Percentiles rank a stretch among this genome's conserved stretches.
phyloP scores from a whole-genome alignment of 352 stramenopile species.

The Globisporangium viniferum region DNA sequence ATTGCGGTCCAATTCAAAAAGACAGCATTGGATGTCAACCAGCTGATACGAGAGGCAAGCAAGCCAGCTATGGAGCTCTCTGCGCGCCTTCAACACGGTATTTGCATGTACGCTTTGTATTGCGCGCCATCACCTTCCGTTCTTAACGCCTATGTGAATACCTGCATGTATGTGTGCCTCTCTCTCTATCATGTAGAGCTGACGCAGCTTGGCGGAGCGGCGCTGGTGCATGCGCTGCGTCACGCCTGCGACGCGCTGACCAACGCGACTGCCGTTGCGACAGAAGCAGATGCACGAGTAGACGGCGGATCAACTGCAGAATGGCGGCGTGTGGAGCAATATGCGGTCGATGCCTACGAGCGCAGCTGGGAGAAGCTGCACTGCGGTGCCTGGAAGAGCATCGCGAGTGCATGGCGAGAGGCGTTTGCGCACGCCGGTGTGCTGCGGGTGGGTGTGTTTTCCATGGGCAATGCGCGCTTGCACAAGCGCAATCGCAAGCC shows the following conservation, averaged over 20 bases:
- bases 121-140: background rate
- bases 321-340: conserved; percentile 3
- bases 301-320: background rate
- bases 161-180: background rate
- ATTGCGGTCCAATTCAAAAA: too few relatives aligned
- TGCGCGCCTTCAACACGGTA: conserved; percentile 29
- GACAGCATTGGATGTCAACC: background rate
- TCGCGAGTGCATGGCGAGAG: conserved; percentile 52
- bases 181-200: conserved; percentile 31
- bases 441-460: conserved; percentile 30
- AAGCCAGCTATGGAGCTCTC: background rate
- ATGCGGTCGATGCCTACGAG: conserved; percentile 42
- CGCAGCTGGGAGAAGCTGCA: conserved; percentile 74
- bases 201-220: conserved; percentile 34
- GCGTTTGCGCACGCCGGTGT: conserved; percentile 56
- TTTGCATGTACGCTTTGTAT: too few relatives aligned
- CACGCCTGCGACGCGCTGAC: conserved; percentile 17
- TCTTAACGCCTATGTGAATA: background rate
- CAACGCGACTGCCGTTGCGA: background rate
- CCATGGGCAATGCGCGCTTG: background rate
- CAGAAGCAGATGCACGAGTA: background rate
- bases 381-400: conserved; percentile 65
- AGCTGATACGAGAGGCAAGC: background rate
- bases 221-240: conserved; percentile 39
- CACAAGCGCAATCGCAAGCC: background rate